Percentiles rank a stretch among this genome's conserved stretches.
Conservation (phyloP, 768 basidiomycete genomes). For the Lactarius pseudohatsudake region DNA sequence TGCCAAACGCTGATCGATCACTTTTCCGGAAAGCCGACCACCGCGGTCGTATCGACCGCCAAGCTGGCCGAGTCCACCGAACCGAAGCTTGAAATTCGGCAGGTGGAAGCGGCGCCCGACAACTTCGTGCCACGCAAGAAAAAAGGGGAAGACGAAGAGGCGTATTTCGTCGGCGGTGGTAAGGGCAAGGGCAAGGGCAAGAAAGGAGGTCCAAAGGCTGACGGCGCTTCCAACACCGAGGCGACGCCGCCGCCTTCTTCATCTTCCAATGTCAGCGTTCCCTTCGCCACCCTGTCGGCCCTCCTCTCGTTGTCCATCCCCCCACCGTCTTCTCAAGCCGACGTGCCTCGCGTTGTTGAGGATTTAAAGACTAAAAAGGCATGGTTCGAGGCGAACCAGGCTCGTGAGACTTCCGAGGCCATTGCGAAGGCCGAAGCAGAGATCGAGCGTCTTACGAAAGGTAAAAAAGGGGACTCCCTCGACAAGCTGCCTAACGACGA, state of each 20-base stretch:
- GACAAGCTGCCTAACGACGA: constrained; percentile 43
- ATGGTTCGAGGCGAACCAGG: constrained; percentile 94
- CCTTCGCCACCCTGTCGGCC: constrained; percentile 83
- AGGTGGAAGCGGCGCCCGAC: constrained; percentile 72
- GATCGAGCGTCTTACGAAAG: constrained; percentile 59
- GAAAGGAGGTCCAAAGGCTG: constrained; percentile 46
- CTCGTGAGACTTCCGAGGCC: constrained; percentile 73
- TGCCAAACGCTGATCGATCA: constrained; percentile 90
- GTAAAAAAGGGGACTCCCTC: constrained; percentile 44
- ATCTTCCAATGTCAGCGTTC: constrained; percentile 60
- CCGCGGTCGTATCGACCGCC: constrained; percentile 45
- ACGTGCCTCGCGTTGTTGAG: constrained; percentile 81
- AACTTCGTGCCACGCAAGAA: constrained; percentile 83
- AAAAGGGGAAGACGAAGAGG: constrained; percentile 83
- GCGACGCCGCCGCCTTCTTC: constrained; percentile 38
- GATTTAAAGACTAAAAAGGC: constrained; percentile 92
- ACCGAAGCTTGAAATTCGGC: constrained; percentile 78
- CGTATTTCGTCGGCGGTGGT: constrained; percentile 69
- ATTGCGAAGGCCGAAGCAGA: constrained; percentile 77
- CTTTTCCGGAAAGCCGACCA: constrained; percentile 66
- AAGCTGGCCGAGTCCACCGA: constrained; percentile 53
- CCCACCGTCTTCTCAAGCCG: constrained; percentile 72
- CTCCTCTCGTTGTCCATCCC: constrained; percentile 87
- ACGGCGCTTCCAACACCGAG: constrained; percentile 37
- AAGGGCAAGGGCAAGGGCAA: constrained; percentile 65